These are phyloP conservation scores for Trypethelium eluteriae DNA, from an alignment of 495 filamentous ascomycete species.

Conservation along the genomic window DNA sequence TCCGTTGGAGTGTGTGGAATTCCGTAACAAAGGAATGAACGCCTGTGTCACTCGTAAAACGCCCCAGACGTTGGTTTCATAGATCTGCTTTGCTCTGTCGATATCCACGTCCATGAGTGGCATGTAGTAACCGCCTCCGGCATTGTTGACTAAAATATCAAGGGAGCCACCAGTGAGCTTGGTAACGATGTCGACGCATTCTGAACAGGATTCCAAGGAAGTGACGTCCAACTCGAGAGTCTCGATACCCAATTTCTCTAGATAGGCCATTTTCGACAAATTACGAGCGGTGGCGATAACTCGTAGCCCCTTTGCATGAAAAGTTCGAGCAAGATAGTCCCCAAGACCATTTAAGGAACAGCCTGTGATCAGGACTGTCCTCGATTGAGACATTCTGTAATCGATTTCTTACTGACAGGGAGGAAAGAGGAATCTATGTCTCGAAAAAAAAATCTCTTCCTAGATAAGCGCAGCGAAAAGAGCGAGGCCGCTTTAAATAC, in stretches of 20 bases:
- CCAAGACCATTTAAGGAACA: conserved; percentile 44
- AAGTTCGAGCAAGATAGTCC: conserved; percentile 45
- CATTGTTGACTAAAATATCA: conserved; percentile 34
- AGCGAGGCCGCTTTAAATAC: too few species aligned
- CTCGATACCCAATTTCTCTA: conserved; percentile 39
- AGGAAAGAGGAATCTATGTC: background rate
- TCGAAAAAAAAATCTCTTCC: background rate
- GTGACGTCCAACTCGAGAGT: conserved; percentile 46
- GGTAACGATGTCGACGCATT: conserved; percentile 28
- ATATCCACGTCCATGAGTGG: conserved; percentile 19
- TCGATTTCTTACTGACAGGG: background rate
- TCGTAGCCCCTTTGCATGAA: conserved; percentile 40
- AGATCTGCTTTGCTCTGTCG: conserved; percentile 18
- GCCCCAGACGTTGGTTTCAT: conserved; percentile 26
- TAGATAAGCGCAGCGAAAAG: too few species aligned
- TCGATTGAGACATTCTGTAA: conserved; percentile 12
- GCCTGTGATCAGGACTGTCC: conserved; percentile 27
- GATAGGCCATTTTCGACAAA: conserved; percentile 35
- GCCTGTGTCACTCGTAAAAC: conserved; percentile 21
- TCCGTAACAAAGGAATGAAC: conserved; percentile 21
- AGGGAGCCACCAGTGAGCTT: conserved; percentile 31
- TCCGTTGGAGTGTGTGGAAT: conserved; percentile 13
- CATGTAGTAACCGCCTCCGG: conserved; percentile 14
- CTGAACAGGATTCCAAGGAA: conserved; percentile 34
- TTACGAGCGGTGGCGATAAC: conserved; percentile 53